Conservation (phyloP, 192 early-diverging fungal species). For the Mortierella antarctica region DNA sequence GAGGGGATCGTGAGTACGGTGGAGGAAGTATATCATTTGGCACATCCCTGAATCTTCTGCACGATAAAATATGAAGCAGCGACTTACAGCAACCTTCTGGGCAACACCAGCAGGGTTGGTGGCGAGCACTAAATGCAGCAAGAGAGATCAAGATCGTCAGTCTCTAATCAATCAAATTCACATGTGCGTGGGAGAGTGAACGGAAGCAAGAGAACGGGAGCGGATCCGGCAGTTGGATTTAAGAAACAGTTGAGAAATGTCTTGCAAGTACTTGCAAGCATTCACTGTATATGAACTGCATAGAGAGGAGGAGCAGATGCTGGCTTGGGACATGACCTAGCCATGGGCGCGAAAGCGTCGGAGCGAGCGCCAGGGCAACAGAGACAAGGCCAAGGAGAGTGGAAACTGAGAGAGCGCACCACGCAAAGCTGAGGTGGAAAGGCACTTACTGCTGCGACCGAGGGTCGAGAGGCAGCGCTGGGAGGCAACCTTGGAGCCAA, state of each 20-base stretch:
- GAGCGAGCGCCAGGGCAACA: not conserved
- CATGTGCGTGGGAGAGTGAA: no score
- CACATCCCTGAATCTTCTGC: not conserved
- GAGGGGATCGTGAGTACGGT: not conserved
- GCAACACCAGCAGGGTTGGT: constrained; percentile 46
- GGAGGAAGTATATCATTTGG: not conserved
- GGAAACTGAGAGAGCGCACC: not conserved
- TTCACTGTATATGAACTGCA: no score
- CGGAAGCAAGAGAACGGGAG: no score
- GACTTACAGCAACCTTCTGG: constrained; percentile 53
- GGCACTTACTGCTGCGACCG: constrained; percentile 52
- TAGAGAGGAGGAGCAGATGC: not conserved
- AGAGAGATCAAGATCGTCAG: constrained; percentile 15
- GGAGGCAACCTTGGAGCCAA: constrained; percentile 48
- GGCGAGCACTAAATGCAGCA: constrained; percentile 34
- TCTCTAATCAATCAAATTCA: not conserved
- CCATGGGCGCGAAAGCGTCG: not conserved
- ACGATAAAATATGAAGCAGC: not conserved
- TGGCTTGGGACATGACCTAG: not conserved
- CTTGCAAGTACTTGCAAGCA: no score
- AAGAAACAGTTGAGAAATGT: no score
- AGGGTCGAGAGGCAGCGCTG: constrained; percentile 56
- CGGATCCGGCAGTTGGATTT: no score
- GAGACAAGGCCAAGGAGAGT: not conserved
- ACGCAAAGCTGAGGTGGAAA: not conserved